Conservation (phyloP, 768 basidiomycete species). For the Kwoniella newhampshirensis region DNA sequence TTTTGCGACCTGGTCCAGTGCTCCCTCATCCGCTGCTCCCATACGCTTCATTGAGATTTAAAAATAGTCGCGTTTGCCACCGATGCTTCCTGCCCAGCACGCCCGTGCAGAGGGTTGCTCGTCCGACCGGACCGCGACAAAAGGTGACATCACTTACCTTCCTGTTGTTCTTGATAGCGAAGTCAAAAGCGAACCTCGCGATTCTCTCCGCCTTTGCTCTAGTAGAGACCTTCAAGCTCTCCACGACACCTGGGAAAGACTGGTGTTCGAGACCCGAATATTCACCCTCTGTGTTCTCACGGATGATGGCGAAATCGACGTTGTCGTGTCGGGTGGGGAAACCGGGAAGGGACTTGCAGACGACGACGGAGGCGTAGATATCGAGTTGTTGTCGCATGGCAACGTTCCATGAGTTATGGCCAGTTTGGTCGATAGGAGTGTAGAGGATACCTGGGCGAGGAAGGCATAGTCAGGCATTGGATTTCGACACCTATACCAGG, state of each 20-base stretch:
- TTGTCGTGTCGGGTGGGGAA: constrained; percentile 92
- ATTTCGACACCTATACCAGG: neutral
- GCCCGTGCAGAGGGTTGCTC: too few species aligned
- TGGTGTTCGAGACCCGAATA: constrained; percentile 95
- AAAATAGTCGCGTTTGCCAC: too few species aligned
- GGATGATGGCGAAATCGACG: constrained; percentile 98
- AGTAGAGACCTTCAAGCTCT: constrained; percentile 95
- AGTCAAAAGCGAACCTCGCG: constrained; percentile 95
- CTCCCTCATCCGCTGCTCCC: too few species aligned
- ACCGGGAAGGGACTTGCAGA: constrained; percentile 96
- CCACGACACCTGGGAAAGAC: constrained; percentile 96
- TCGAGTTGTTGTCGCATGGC: constrained; percentile 98
- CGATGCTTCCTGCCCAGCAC: too few species aligned
- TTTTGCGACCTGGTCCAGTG: too few species aligned
- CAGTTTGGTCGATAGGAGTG: constrained; percentile 92
- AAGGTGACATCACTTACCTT: constrained; percentile 63
- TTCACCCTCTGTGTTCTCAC: constrained; percentile 99
- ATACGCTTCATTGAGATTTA: too few species aligned
- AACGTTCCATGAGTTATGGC: constrained; percentile 99
- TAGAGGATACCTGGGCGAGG: constrained; percentile 80
- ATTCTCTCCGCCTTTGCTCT: constrained; percentile 94
- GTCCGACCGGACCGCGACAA: too few species aligned
- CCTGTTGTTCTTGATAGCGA: constrained; percentile 95
- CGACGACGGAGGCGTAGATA: constrained; percentile 96
- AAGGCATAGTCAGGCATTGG: constrained; percentile 4